These are phyloP conservation scores for Geranium incanum DNA, from an alignment of 441 rosid species.

Conservation along the genomic window DNA sequence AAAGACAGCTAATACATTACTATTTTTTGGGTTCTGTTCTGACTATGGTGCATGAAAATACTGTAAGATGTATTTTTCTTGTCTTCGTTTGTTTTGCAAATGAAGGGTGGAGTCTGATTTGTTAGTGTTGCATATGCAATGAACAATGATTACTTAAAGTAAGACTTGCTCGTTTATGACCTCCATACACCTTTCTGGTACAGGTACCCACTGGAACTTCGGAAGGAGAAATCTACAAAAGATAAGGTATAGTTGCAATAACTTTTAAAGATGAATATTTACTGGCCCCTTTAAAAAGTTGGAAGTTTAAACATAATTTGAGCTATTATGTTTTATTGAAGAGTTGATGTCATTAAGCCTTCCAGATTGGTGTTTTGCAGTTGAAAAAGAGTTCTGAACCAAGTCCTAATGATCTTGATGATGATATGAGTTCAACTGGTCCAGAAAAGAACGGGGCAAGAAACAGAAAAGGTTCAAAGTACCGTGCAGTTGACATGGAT, in stretches of 20 bases:
- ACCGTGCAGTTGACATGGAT: constrained; percentile 38
- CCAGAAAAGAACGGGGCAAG: constrained; percentile 33
- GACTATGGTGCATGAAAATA: not conserved
- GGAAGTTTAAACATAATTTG: not conserved
- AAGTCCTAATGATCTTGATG: constrained; percentile 28
- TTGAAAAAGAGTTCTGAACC: constrained; percentile 46
- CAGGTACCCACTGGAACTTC: constrained; percentile 91
- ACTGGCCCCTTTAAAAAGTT: constrained; percentile 10
- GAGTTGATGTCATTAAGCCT: not conserved
- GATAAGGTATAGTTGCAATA: constrained; percentile 48
- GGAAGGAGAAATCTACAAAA: constrained; percentile 86
- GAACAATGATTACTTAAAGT: not conserved
- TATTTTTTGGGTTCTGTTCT: not conserved
- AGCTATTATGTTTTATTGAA: not conserved
- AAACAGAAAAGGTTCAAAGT: constrained; percentile 27
- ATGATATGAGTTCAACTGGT: constrained; percentile 36
- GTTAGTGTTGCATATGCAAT: not conserved
- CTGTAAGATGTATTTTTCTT: not conserved
- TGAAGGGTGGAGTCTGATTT: constrained; percentile 5
- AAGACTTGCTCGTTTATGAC: not conserved
- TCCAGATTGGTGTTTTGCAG: constrained; percentile 37
- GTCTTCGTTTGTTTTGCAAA: not conserved
- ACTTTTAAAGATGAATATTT: constrained; percentile 6
- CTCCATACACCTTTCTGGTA: constrained; percentile 8
- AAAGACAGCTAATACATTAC: not conserved